A percentile compares a stretch with the other conserved stretches of the same genome.
Evolutionary conservation across 305 asterid genomes (phyloP).

Genomic region (Euphrasia arctica): DNA sequence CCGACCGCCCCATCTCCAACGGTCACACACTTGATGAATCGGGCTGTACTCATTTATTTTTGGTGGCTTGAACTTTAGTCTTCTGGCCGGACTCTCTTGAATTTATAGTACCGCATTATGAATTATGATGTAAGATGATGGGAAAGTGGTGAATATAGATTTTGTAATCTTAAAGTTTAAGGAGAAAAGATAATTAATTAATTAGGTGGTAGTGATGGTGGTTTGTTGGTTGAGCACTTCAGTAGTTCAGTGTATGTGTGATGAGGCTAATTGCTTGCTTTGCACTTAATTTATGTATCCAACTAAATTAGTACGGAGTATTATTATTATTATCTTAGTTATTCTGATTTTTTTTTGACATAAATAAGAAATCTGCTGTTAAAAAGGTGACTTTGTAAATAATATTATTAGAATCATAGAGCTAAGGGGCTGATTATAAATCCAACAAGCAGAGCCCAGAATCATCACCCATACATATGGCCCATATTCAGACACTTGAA

Average conservation of each 20-base stretch:
- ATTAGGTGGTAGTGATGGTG: slow-evolving; percentile 53
- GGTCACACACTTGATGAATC: slow-evolving; percentile 70
- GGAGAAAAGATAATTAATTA: slow-evolving; percentile 32
- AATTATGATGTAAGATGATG: too few species aligned
- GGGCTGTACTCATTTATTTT: slow-evolving; percentile 44
- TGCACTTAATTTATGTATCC: slow-evolving; percentile 19
- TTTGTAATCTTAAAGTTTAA: slow-evolving; percentile 50
- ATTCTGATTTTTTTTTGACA: too few species aligned
- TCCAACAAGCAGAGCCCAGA: too few species aligned
- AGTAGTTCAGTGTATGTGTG: slow-evolving; percentile 29
- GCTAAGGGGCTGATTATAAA: too few species aligned
- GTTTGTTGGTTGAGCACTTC: slow-evolving; percentile 48
- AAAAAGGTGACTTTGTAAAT: too few species aligned
- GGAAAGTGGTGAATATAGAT: slow-evolving; percentile 38
- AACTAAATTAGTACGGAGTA: too few species aligned
- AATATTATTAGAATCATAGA: too few species aligned
- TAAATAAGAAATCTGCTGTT: too few species aligned
- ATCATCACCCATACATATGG: too few species aligned
- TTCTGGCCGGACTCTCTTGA: neutral
- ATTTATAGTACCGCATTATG: slow-evolving; percentile 7
- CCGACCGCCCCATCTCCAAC: slow-evolving; percentile 88
- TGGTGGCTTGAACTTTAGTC: neutral
- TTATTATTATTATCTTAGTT: too few species aligned
- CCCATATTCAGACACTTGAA: too few species aligned
- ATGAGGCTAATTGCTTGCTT: slow-evolving; percentile 40